phyloP scores from a whole-genome alignment of 495 filamentous ascomycete species.

The Penicillium robsamsonii region DNA sequence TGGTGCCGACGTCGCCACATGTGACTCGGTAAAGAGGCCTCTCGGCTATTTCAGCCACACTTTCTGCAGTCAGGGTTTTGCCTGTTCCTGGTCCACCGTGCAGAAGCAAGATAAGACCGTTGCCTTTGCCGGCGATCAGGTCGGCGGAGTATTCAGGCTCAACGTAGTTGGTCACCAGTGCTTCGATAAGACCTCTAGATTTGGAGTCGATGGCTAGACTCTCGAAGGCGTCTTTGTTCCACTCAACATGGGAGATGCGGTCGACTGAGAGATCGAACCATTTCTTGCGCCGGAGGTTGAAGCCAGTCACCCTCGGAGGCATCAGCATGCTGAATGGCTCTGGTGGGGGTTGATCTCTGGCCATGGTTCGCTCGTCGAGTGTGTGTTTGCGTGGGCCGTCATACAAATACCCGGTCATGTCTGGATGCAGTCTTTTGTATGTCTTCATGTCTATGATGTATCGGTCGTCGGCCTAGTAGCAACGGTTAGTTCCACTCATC shows the following conservation, averaged over 20 bases:
- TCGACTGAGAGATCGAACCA: conserved; percentile 38
- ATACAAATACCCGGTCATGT: not conserved
- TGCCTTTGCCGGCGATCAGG: conserved; percentile 35
- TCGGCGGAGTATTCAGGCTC: conserved; percentile 31
- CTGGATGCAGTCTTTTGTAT: conserved; percentile 17
- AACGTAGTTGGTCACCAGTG: conserved; percentile 42
- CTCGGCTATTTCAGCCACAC: conserved; percentile 27
- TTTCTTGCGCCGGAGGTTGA: conserved; percentile 40
- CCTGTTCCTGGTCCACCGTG: conserved; percentile 51
- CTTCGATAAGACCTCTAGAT: conserved; percentile 53
- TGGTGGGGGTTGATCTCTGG: not conserved
- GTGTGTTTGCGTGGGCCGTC: not conserved
- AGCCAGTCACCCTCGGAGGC: conserved; percentile 30
- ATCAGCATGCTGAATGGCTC: conserved; percentile 26
- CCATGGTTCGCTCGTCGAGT: not conserved
- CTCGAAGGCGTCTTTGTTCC: conserved; percentile 52
- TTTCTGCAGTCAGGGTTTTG: conserved; percentile 38
- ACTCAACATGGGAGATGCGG: conserved; percentile 39
- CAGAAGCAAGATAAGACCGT: conserved; percentile 50
- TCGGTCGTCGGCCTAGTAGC: conserved; percentile 14
- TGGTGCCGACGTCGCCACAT: conserved; percentile 39
- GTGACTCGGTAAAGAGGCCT: conserved; percentile 31
- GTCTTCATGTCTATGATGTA: conserved; percentile 25
- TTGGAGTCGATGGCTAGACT: conserved; percentile 48
- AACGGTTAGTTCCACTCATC: not conserved